These are phyloP conservation scores for Ogataea nitratoaversa DNA, from an alignment of 805 yeast genomes.

Conservation along the genomic window DNA sequence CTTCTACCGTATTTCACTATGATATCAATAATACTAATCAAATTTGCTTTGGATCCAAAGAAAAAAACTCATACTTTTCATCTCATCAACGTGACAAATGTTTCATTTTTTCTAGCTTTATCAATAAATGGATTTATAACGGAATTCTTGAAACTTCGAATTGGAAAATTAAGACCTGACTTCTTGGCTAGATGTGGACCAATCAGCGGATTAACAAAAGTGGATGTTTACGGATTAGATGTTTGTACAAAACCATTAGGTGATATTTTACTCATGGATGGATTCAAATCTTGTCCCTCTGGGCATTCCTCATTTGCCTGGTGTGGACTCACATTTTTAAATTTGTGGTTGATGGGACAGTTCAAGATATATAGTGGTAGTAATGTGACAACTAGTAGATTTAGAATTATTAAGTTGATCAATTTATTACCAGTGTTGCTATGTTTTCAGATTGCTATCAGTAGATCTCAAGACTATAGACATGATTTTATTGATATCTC, in stretches of 20 bases:
- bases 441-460: slow-evolving; percentile 68
- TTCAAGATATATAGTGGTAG: slow-evolving; percentile 28
- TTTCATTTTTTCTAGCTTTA: slow-evolving; percentile 37
- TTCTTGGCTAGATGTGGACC: slow-evolving; percentile 72
- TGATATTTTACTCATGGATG: slow-evolving; percentile 41
- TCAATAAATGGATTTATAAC: slow-evolving; percentile 54
- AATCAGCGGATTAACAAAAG: slow-evolving; percentile 33
- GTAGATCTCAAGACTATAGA: slow-evolving; percentile 85
- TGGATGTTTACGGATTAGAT: slow-evolving; percentile 27
- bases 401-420: slow-evolving; percentile 12
- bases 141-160: slow-evolving; percentile 68
- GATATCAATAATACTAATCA: slow-evolving; percentile 20
- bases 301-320: slow-evolving; percentile 73
- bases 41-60: slow-evolving; percentile 6
- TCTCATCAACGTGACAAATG: slow-evolving; percentile 35
- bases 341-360: slow-evolving; percentile 64
- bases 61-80: slow-evolving; percentile 28
- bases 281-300: slow-evolving; percentile 75
- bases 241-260: slow-evolving; percentile 35
- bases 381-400: background rate
- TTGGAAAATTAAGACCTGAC: slow-evolving; percentile 89
- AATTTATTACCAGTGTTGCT: slow-evolving; percentile 48
- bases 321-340: slow-evolving; percentile 59
- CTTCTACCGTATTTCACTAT: slow-evolving; percentile 33
- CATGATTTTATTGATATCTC: slow-evolving; percentile 85